A percentile compares a stretch with the other conserved stretches of the same genome.
These are phyloP conservation scores for Cucurbita moschata DNA, from an alignment of 306 rosid genomes.

Conservation along the genomic window DNA sequence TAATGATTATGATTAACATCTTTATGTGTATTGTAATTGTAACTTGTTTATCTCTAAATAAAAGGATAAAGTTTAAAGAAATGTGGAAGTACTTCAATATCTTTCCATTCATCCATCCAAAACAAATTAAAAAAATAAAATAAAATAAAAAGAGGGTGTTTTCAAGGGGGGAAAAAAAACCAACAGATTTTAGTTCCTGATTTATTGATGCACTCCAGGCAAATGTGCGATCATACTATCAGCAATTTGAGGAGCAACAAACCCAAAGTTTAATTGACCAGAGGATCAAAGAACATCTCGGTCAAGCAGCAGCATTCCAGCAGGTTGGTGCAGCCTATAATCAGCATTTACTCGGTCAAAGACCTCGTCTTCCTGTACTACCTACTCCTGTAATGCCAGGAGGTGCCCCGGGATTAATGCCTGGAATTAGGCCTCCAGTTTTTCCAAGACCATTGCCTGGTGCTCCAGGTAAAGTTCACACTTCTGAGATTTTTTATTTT, in stretches of 20 bases:
- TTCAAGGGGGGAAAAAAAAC: too few relatives aligned
- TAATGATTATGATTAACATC: neutral
- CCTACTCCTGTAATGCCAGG: constrained; percentile 65
- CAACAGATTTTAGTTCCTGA: neutral
- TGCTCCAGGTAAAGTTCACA: constrained; percentile 43
- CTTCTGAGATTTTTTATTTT: neutral
- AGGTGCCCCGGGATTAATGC: constrained; percentile 34
- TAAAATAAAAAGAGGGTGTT: neutral
- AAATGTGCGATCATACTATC: constrained; percentile 73
- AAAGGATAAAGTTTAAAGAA: neutral
- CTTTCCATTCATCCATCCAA: neutral
- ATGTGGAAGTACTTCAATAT: neutral
- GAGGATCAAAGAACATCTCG: constrained; percentile 93
- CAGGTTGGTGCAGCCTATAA: constrained; percentile 84
- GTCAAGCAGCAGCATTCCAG: constrained; percentile 80
- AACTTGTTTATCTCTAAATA: neutral
- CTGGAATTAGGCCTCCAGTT: constrained; percentile 69
- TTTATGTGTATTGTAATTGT: neutral
- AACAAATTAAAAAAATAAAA: neutral
- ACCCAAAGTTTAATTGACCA: constrained; percentile 91
- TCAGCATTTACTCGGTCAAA: constrained; percentile 54
- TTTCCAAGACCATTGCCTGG: constrained; percentile 72
- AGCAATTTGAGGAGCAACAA: constrained; percentile 94
- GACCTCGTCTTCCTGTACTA: constrained; percentile 60
- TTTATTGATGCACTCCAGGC: constrained; percentile 31